Base-by-base conservation (phyloP, 169 alveolate genomes). In the Plasmodium relictum region DNA sequence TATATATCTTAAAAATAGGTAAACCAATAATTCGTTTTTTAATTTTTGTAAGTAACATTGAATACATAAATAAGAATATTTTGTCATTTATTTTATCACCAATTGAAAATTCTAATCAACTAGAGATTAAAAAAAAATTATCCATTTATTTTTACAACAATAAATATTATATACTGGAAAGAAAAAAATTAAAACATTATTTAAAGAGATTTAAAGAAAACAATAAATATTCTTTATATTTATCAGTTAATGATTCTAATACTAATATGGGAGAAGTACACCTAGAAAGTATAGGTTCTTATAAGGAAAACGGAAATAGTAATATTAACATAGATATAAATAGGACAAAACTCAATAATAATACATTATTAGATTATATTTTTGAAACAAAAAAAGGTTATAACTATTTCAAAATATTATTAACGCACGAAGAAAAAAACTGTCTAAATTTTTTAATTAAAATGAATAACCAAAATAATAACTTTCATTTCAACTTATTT, bases 21-120 rank as follows among this genome's bases (percentile, higher is more conserved):
- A 83, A 45, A 22, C 50, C 85, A 12, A n/a, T 83, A 20, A 56
- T 83, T 18, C 50, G 70, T 3, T 83, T 83, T 48, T 61, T 83
- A 58, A 83, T 83, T 12, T 83, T 83, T 66, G 54, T 83, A 18
- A 66, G 78, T 44, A 83, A 83, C 52, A 45, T 83, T 31, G 91
- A 83, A 41, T 83, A 83, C 41, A 66, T 83, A 12, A 31, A 83
- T 68, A 83, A 83, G 54, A 83, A 83, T 83, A 83, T 83, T 2
- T 26, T 83, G 2, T 48, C 83, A 1, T 68, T 83, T 4, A 52
- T 83, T 52, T 37, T 83, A 56, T 39, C 83, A 2, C 41, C 71
- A 44, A 68, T 68, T 16, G 74, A 83, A 59, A 83, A 41, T 68
- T 3, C 48, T 45, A 83, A 37, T 41, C 91, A 83, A 59, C 12